phyloP scores from a whole-genome alignment of 2,329 filamentous ascomycete species.

The Xylaria sp. region DNA sequence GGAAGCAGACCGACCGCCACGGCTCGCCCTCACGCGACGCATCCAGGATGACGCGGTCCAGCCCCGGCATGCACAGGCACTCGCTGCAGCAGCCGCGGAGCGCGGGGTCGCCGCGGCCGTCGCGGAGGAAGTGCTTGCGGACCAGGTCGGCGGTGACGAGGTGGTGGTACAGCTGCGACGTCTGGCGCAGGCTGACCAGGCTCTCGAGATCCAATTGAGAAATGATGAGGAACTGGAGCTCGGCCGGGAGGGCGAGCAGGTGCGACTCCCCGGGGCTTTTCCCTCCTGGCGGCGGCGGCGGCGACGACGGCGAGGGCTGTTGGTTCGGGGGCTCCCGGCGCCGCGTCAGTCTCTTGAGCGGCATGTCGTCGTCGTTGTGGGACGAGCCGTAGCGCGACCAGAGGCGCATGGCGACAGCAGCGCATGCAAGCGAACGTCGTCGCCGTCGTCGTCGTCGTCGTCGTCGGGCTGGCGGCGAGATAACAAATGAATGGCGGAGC shows the following conservation, averaged over 20 bases:
- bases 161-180: constrained; percentile 29
- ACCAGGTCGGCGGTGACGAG: constrained; percentile 34
- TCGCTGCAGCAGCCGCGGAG: constrained; percentile 32
- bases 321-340: background rate
- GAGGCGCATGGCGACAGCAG: background rate
- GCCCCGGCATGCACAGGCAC: constrained; percentile 33
- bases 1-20: constrained; percentile 38
- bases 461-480: too few species aligned
- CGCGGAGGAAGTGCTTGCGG: constrained; percentile 26
- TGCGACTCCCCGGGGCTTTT: constrained; percentile 8
- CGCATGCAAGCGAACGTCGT: background rate
- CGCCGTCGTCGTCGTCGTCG: too few species aligned
- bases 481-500: too few species aligned
- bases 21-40: constrained; percentile 16
- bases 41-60: constrained; percentile 34
- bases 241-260: constrained; percentile 30
- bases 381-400: background rate
- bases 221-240: constrained; percentile 35
- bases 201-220: constrained; percentile 31
- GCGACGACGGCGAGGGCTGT: constrained; percentile 1
- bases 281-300: constrained; percentile 7
- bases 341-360: background rate
- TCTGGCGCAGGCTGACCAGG: constrained; percentile 30
- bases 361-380: background rate
- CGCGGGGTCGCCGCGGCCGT: constrained; percentile 19